phyloP scores from a whole-genome alignment of 2,329 filamentous ascomycete genomes.

The Rhinocladiella similis region DNA sequence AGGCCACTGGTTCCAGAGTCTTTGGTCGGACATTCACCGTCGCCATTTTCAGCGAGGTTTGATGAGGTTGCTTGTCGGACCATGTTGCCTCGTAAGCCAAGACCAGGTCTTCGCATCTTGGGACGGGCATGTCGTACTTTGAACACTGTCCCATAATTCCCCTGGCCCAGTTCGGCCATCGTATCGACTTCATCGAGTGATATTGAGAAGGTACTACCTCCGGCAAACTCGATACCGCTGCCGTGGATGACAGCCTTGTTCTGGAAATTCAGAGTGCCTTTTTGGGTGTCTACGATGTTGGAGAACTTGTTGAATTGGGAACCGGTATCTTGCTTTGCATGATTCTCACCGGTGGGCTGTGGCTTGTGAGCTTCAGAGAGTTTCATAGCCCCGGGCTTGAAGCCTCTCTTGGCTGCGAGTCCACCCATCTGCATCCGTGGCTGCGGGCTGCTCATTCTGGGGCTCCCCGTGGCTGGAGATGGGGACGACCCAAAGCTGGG shows the following conservation, averaged over 20 bases:
- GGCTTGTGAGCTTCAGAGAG: constrained; percentile 52
- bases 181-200: constrained; percentile 95
- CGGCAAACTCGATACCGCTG: constrained; percentile 87
- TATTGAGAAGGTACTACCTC: constrained; percentile 86
- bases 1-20: constrained; percentile 60
- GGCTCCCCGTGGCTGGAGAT: constrained; percentile 45
- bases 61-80: constrained; percentile 35
- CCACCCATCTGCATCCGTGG: constrained; percentile 39
- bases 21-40: constrained; percentile 34
- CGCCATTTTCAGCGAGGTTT: constrained; percentile 30
- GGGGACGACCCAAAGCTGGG: constrained; percentile 41
- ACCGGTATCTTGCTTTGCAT: constrained; percentile 32
- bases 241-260: constrained; percentile 88
- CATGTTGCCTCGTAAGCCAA: constrained; percentile 62
- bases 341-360: constrained; percentile 36
- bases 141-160: constrained; percentile 97
- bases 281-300: constrained; percentile 87
- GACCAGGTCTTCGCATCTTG: constrained; percentile 59
- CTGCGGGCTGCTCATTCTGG: constrained; percentile 32
- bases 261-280: constrained; percentile 87
- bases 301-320: constrained; percentile 67
- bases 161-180: constrained; percentile 89
- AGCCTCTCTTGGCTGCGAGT: constrained; percentile 47
- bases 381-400: constrained; percentile 47
- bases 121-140: constrained; percentile 85